Conservation (phyloP, 2,329 filamentous ascomycete species). For the Ceratocystis smalleyi region DNA sequence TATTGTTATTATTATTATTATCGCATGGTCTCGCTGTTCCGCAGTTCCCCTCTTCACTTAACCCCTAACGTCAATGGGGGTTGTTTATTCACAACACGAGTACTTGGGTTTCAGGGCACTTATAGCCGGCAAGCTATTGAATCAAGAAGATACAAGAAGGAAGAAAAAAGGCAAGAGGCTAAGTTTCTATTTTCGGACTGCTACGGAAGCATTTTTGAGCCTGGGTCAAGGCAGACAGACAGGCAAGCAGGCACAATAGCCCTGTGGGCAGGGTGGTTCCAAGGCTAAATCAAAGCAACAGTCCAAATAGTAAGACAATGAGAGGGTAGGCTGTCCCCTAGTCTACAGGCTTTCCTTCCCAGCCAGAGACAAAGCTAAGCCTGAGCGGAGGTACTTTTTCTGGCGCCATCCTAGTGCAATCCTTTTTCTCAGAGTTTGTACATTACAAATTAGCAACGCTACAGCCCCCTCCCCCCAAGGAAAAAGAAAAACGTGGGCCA, state of each 20-base stretch:
- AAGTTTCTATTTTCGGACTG: neutral
- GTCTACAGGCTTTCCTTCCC: neutral
- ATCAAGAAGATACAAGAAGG: neutral
- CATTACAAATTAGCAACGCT: neutral
- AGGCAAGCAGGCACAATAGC: neutral
- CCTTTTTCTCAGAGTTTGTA: neutral
- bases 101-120: neutral
- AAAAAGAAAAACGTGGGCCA: neutral
- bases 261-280: neutral
- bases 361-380: neutral
- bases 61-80: too few relatives aligned
- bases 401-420: too few relatives aligned
- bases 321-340: neutral
- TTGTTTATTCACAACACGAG: neutral
- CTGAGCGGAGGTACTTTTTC: too few relatives aligned
- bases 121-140: neutral
- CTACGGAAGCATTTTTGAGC: neutral
- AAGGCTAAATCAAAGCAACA: neutral
- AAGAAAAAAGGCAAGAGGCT: neutral
- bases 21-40: too few relatives aligned
- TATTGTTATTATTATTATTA: too few relatives aligned
- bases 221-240: slow-evolving; percentile 1
- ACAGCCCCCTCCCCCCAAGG: too few relatives aligned
- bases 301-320: neutral
- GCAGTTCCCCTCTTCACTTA: too few relatives aligned